Evolutionary conservation across 2,329 filamentous ascomycete genomes (phyloP).

Genomic region (Colletotrichum lupini): DNA sequence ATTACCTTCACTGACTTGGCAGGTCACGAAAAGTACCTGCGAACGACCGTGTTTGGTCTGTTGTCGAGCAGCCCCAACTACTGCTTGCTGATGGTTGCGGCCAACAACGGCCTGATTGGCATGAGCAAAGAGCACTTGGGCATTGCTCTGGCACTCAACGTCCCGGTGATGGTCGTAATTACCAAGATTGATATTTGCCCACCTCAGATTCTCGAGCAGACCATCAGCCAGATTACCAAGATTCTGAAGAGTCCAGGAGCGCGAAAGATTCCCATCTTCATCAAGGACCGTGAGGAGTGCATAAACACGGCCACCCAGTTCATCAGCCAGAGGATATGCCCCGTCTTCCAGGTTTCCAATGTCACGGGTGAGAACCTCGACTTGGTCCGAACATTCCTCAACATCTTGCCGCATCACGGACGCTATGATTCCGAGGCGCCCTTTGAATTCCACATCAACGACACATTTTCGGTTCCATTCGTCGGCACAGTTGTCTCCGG

Average conservation of each 20-base stretch:
- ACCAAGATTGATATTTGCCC: conserved; percentile 99
- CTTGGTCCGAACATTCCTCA: conserved; percentile 90
- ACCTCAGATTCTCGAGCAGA: conserved; percentile 93
- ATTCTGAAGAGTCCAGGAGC: conserved; percentile 95
- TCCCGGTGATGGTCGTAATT: conserved; percentile 96
- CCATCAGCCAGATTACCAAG: conserved; percentile 88
- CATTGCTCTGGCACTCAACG: conserved; percentile 92
- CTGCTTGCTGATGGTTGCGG: conserved; percentile 97
- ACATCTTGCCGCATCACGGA: conserved; percentile 93
- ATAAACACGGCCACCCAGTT: conserved; percentile 97
- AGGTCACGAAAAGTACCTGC: conserved; percentile 93
- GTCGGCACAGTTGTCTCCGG: conserved; percentile 96
- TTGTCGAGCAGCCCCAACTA: conserved; percentile 96
- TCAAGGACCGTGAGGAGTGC: conserved; percentile 90
- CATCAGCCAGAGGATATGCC: conserved; percentile 93
- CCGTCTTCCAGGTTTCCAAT: conserved; percentile 97
- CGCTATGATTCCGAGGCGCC: conserved; percentile 89
- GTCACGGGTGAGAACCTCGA: conserved; percentile 94
- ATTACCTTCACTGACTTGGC: conserved; percentile 97
- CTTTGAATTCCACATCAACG: conserved; percentile 96
- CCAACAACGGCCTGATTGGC: conserved; percentile 95
- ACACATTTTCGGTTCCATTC: conserved; percentile 97
- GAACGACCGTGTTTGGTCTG: conserved; percentile 96
- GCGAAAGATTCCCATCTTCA: conserved; percentile 94
- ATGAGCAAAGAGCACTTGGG: conserved; percentile 99